These are phyloP conservation scores for Cinnamomum micranthum DNA, from an alignment of 164 flowering plant species.

Conservation along the genomic window DNA sequence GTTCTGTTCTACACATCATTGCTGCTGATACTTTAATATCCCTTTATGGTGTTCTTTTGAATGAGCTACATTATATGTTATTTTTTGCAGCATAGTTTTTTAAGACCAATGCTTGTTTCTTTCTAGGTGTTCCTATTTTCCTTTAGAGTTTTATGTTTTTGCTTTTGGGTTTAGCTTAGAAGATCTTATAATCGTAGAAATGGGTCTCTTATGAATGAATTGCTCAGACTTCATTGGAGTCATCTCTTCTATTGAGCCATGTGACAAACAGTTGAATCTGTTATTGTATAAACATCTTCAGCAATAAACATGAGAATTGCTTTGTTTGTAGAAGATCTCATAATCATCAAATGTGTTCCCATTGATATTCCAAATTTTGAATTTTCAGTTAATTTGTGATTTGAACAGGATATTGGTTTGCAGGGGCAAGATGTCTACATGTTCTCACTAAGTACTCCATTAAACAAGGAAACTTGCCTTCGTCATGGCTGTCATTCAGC, in stretches of 20 bases:
- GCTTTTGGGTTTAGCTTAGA: neutral
- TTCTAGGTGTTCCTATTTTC: no score
- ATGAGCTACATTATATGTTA: neutral
- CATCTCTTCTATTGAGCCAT: neutral
- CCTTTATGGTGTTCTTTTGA: neutral
- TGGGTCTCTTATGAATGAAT: neutral
- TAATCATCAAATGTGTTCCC: neutral
- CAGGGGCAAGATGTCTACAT: neutral
- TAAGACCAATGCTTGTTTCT: neutral
- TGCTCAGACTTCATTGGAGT: neutral
- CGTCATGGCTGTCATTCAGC: neutral
- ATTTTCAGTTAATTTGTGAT: neutral
- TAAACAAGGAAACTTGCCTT: neutral
- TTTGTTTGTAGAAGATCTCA: neutral
- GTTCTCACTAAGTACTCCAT: neutral
- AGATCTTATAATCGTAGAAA: neutral
- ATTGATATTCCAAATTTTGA: neutral
- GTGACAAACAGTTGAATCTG: neutral
- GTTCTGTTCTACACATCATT: neutral
- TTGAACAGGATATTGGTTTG: neutral
- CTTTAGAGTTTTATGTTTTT: neutral
- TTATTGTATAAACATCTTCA: neutral
- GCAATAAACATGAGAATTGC: no score
- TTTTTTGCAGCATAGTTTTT: neutral
- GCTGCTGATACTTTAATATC: neutral